Evolutionary conservation across 352 stramenopile genomes (phyloP), one percentile per base, ranked within the genome.

Genomic region (Phytophthora macrochlamydospora): DNA sequence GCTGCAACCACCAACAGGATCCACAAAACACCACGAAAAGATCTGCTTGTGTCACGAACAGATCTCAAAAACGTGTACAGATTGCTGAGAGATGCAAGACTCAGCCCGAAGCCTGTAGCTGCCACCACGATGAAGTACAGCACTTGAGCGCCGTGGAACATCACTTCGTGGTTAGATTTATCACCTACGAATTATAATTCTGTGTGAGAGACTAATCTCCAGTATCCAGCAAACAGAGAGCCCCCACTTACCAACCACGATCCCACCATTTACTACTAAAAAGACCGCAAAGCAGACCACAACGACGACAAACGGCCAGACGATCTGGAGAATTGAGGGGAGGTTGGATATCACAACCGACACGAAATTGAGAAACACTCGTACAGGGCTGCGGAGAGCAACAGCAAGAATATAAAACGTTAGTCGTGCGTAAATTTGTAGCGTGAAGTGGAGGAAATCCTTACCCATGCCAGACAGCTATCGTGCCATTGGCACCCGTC

Each of bases 91-190:
- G 62, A 48, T 11, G 90, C 55, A 37, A 91, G 67, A 54, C 72
- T 76, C 2, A 78, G 12, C 3, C 86, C 83, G 56, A 94, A 93
- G 14, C 80, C 84, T 2, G 81, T 78, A 1, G 80, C 76, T 24
- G 69, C 62, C 11, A 92, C 78, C n/a, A 91, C 66, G 33, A 78
- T 79, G 60, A 91, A 94, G 69, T 94, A 96, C 18, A 93, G 59
- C 24, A 96, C 48, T 56, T 96, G 88, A 0, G 85, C 78, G 46
- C 74, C 79, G 43, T 96, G 88, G 45, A 94, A 84, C 2, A 78
- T 74, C 11, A 79, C 76, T 61, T 93, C 84, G 59, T 96, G 88
- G 61, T 92, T 94, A 1, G 83, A 83, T 56, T 93, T 96, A 71
- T 96, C 88, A 3, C 88, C 88, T 94, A 50, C 12, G 14, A 29